Evolutionary conservation across 805 yeast genomes (phyloP), one percentile per base, ranked within the genome.

Genomic region (Schwanniomyces occidentalis): DNA sequence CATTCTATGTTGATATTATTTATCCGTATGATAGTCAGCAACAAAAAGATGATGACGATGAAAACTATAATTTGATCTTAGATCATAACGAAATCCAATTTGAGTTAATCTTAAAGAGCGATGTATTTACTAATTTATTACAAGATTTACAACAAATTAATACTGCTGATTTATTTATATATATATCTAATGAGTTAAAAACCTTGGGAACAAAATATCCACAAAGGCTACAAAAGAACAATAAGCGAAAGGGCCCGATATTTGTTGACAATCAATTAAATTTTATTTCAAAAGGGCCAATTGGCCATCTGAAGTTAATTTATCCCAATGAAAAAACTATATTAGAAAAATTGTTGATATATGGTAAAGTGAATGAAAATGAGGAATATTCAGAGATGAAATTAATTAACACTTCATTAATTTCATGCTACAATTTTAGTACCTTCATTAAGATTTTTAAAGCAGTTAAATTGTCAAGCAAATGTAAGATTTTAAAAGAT

Each of bases 261-360:
- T 27, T 30, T n/a, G 23, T 40, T 10, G 40, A 55, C 48, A 65
- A 71, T 22, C 70, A 65, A 42, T 56, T 82, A 29, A 65, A 72
- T 16, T 71, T 88, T 34, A 73, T 84, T 4, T 82, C 93, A 0
- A 72, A 70, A 24, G 85, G 91, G 8, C 84, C 80, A n/a, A 69
- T 85, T 29, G 95, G 95, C 0, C 66, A 71, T 33, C 79, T 86
- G 24, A 80, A 82, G 49, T 63, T 86, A 14, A 69, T 73, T 7
- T 70, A 82, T 30, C 95, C 95, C 0, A 73, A 71, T 40, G 84
- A 76, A 30, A 70, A 73, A 45, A 64, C 78, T 2, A 75, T 79
- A 8, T 54, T 88, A 20, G 91, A 84, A 41, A 78, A 80, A 27
- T 53, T 86, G 19, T 67, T 54, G n/a, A 48, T 76, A 2, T 65